Evolutionary conservation across 495 filamentous ascomycete species (phyloP), one percentile per base, ranked within the genome.

Genomic region (Daldinia vernicosa): DNA sequence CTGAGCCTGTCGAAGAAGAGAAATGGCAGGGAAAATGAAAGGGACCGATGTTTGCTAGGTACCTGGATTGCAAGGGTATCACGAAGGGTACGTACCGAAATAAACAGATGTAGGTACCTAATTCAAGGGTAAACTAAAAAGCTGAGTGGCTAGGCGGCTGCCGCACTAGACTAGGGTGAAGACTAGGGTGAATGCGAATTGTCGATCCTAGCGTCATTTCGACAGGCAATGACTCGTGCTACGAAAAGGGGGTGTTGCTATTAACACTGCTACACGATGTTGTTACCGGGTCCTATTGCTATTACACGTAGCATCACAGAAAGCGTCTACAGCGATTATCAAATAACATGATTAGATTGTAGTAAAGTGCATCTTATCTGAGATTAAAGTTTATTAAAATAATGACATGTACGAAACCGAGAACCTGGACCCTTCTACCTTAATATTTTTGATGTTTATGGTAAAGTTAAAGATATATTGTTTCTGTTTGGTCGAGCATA

Each of bases 191-290:
- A 40, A 66, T 63, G 66, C 52, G 59, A 62, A 60, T 63, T 66
- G 70, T 73, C 62, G 70, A 73, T 73, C 70, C 70, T 73, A 73
- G 61, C 70, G 70, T 73, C 66, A 73, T 73, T 73, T 73, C 59
- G 30, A 64, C 43, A 39, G 35, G 51, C 47, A 45, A 28, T 61
- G 40, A 47, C 45, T 64, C 35, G 67, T 69, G 67, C 54, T 63
- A 26, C 27, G 28, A 64, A 72, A 64, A 60, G 39, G 69, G 54
- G 60, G 59, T 64, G 60, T 39, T 52, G 27, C 24, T 67, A 63
- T 67, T 63, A 50, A 26, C 26, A 17, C 24, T 54, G 28, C 53
- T 22, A 24, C 32, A 57, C 52, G 1, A 15, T 19, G 52, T 33
- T 32, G 3, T 19, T 28, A 53, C 22, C 15, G 17, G 2, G 3